Base-by-base conservation (phyloP, 345 rosid genomes). In the Turritis glabra region DNA sequence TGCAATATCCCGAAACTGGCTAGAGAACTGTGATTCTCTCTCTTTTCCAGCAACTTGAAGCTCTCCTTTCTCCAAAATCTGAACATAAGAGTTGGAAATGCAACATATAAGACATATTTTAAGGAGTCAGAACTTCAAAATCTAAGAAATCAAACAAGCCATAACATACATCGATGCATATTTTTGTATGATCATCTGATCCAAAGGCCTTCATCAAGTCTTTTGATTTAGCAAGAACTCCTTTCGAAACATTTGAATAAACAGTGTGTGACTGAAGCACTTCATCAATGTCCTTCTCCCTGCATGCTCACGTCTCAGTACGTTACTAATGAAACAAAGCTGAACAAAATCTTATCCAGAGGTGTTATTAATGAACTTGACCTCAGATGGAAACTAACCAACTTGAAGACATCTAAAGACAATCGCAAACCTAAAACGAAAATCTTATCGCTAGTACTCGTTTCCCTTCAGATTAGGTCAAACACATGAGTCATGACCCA, bases 31-130 rank as follows among this genome's bases (percentile, higher is more conserved):
- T 8, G 90, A 85, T 54, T 94, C 99, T 84, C 97, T 83, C 83
- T 92, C 99, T 82, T 94, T 94, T 23, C 97, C 99, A 9, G 99
- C 99, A 80, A 95, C 89, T 79, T 95, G 98, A 73, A 95, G 97
- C 82, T 95, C 99, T 40, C 99, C 99, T 81, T 90, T 90, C 23
- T 92, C 97, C 91, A 95, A 62, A 78, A 95, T 92, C 96, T 94
- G 40, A 38, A 29, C 35, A 48, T 3, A 3, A 46, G 60, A 30
- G 55, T 15, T 12, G 44, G n/a, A 32, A 23, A 60, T 13, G 38
- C 3, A 57, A 72, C 3, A 53, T 54, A 0, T 13, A 30, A 30
- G 12, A 46, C 21, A 56, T 2, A 2, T 23, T 33, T 25, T 5
- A 33, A 22, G 56, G 33, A 75, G 12, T 26, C 37, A 37, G 8